phyloP scores from a whole-genome alignment of 306 rosid species.

The Psophocarpus tetragonolobus region DNA sequence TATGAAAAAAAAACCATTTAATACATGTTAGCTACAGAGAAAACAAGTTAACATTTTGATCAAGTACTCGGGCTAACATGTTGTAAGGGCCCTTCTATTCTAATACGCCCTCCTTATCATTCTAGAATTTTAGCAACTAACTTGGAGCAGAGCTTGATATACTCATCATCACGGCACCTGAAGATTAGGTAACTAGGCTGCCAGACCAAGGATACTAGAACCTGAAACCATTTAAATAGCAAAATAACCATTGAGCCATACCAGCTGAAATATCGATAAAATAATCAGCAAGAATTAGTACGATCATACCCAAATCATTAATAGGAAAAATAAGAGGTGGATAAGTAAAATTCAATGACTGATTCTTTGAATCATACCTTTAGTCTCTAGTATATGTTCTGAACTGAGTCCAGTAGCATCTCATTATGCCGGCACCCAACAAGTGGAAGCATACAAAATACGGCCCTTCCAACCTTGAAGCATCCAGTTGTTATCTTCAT shows the following conservation, averaged over 20 bases:
- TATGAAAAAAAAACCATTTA: no score
- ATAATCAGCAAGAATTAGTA: neutral
- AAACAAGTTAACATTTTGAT: no score
- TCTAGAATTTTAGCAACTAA: neutral
- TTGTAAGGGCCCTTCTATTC: no score
- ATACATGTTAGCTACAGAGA: no score
- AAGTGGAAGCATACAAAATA: conserved; percentile 60
- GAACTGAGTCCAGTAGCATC: neutral
- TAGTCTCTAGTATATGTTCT: neutral
- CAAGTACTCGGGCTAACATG: no score
- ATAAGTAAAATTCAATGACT: neutral
- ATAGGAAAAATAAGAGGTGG: neutral
- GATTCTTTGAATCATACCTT: neutral
- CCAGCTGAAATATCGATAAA: neutral
- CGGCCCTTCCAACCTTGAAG: conserved; percentile 35
- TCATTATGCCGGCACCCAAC: conserved; percentile 64
- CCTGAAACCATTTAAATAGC: conserved; percentile 16
- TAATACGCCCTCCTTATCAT: no score
- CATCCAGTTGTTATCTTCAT: conserved; percentile 67
- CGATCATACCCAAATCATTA: neutral
- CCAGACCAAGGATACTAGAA: neutral
- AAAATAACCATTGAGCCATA: neutral
- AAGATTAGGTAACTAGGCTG: neutral
- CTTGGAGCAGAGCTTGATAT: neutral
- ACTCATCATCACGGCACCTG: neutral